Percentiles rank a stretch among this genome's conserved stretches.
Evolutionary conservation across 2,329 filamentous ascomycete species (phyloP).

Genomic region (Colletotrichum karsti): DNA sequence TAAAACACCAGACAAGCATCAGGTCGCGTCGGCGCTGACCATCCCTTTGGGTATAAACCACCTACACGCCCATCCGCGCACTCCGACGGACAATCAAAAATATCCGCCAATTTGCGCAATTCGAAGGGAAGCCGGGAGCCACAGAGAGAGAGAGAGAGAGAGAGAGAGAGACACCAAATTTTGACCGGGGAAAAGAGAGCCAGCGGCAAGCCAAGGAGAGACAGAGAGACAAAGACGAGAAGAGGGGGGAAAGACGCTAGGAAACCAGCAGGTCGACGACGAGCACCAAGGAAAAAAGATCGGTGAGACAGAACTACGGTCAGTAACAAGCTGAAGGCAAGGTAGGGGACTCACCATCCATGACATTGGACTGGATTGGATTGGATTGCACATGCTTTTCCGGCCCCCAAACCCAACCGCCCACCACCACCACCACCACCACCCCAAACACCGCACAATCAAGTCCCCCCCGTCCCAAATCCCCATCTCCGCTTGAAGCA

Average conservation of each 20-base stretch:
- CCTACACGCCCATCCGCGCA: conserved; percentile 1
- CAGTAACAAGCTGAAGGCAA: too few species aligned
- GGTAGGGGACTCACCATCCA: background rate
- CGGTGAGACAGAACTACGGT: background rate
- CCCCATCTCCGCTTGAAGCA: background rate
- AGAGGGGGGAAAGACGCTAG: background rate
- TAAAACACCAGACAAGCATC: conserved; percentile 24
- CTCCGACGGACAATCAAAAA: conserved; percentile 8
- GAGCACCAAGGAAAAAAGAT: background rate
- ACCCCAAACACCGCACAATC: conserved; percentile 4
- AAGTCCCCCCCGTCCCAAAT: background rate
- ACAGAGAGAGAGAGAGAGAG: background rate
- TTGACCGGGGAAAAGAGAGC: too few species aligned
- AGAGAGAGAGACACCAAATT: background rate
- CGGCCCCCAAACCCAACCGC: conserved; percentile 8
- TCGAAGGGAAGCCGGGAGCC: background rate
- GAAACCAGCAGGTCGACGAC: background rate
- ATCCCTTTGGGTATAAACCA: conserved; percentile 14
- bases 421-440: background rate
- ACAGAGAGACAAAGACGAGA: background rate
- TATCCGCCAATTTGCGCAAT: background rate
- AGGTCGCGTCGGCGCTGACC: background rate
- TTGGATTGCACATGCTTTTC: conserved; percentile 5
- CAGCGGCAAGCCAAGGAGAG: background rate
- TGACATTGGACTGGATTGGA: too few species aligned